Conservation (phyloP, 1,139 yeast species). For the Yamadazyma triangularis region DNA sequence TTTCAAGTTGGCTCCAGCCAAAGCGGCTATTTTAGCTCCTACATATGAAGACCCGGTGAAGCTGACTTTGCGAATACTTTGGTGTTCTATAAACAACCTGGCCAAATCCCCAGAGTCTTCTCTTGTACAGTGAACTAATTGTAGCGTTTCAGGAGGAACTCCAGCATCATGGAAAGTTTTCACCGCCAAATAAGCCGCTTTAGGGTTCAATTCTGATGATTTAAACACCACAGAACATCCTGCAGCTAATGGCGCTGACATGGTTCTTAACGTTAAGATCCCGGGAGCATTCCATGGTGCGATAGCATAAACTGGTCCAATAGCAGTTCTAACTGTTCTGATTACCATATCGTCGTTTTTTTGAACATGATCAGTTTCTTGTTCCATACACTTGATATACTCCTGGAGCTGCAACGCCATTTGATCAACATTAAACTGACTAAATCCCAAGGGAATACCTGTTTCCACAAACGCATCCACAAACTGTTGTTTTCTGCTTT, state of each 20-base stretch:
- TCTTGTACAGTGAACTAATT: conserved; percentile 28
- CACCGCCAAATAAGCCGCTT: conserved; percentile 23
- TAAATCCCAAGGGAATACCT: conserved; percentile 37
- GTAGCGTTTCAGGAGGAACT: conserved; percentile 30
- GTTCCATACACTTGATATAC: conserved; percentile 16
- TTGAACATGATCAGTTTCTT: conserved; percentile 21
- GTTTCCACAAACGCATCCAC: conserved; percentile 25
- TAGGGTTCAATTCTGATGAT: conserved; percentile 35
- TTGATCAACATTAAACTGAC: conserved; percentile 29
- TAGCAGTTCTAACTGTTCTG: conserved; percentile 28
- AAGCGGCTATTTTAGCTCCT: conserved; percentile 28
- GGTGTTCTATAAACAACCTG: conserved; percentile 22
- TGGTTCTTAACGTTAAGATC: conserved; percentile 32
- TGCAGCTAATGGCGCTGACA: conserved; percentile 44
- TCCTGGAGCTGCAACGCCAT: conserved; percentile 20
- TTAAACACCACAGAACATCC: conserved; percentile 46
- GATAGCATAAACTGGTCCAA: conserved; percentile 43
- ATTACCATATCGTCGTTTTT: conserved; percentile 21
- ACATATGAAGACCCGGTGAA: conserved; percentile 43
- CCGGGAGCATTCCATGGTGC: conserved; percentile 51
- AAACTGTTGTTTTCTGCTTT: conserved; percentile 12
- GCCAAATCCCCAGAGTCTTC: conserved; percentile 21
- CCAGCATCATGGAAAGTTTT: conserved; percentile 35
- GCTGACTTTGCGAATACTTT: conserved; percentile 27
- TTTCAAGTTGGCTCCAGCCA: conserved; percentile 31